These are phyloP conservation scores for Exophiala bonariae DNA, from an alignment of 2,329 filamentous ascomycete species.

Conservation along the genomic window DNA sequence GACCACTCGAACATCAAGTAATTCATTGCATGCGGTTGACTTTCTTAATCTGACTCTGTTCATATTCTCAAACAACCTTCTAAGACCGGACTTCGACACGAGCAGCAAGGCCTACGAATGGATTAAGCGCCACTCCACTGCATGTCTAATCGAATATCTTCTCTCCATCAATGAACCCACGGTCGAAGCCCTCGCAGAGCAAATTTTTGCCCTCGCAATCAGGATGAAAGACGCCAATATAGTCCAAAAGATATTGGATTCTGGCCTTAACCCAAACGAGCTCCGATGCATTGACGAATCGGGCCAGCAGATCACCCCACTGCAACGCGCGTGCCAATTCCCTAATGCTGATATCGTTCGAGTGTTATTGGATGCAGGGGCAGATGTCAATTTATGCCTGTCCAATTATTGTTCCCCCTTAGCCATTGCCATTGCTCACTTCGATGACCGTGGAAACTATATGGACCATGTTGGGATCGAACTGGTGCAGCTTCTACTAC, in stretches of 20 bases:
- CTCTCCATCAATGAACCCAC: background rate
- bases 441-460: no score
- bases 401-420: background rate
- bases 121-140: background rate
- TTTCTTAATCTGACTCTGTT: conserved; percentile 1
- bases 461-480: no score
- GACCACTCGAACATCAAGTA: background rate
- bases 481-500: background rate
- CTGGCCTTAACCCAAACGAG: background rate
- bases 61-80: conserved; percentile 2
- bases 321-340: background rate
- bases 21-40: background rate
- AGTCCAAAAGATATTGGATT: background rate
- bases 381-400: background rate
- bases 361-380: background rate
- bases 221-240: background rate
- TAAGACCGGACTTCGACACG: background rate
- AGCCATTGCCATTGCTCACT: background rate
- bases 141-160: background rate
- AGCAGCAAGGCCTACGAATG: background rate
- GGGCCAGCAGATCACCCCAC: background rate
- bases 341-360: background rate
- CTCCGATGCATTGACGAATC: background rate
- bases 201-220: background rate
- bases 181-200: background rate